Conservation (phyloP, 208 protist genomes). For the Borovskyia barvae region DNA sequence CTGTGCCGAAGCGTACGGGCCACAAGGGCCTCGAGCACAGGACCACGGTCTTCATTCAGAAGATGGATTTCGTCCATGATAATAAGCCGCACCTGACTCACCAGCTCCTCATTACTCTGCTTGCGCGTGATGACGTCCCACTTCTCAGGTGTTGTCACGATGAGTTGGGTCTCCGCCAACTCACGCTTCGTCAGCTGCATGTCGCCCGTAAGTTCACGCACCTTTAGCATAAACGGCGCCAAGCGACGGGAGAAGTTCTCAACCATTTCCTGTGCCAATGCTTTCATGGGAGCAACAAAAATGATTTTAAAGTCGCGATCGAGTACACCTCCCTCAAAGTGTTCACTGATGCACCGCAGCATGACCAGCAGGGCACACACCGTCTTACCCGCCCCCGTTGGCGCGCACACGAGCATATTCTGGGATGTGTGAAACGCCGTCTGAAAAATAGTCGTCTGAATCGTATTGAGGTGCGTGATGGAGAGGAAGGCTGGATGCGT, state of each 20-base stretch:
- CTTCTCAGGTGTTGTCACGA: conserved; percentile 99
- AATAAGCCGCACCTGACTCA: conserved; percentile 90
- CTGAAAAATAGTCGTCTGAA: conserved; percentile 95
- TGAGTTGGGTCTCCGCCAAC: conserved; percentile 96
- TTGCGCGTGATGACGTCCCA: conserved; percentile 99
- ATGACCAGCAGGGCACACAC: conserved; percentile 97
- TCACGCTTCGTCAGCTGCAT: conserved; percentile 98
- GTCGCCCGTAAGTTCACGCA: conserved; percentile 98
- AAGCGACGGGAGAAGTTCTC: conserved; percentile 94
- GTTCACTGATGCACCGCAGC: conserved; percentile 91
- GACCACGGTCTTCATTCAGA: conserved; percentile 98
- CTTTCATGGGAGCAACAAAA: conserved; percentile 99
- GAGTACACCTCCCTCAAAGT: conserved; percentile 83
- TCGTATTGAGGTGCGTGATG: conserved; percentile 95
- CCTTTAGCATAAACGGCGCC: conserved; percentile 85
- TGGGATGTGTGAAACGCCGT: conserved; percentile 97
- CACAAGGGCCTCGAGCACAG: conserved; percentile 98
- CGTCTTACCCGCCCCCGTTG: conserved; percentile 98
- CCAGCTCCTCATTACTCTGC: conserved; percentile 93
- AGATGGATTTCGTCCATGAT: conserved; percentile 99
- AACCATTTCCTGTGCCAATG: conserved; percentile 98
- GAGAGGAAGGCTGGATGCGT: conserved; percentile 87
- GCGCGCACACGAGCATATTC: conserved; percentile 99
- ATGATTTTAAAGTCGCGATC: conserved; percentile 98
- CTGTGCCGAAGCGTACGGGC: conserved; percentile 95